These are phyloP conservation scores for Rhizoctonia solani DNA, from an alignment of 1,284 basidiomycete genomes.

Conservation along the genomic window DNA sequence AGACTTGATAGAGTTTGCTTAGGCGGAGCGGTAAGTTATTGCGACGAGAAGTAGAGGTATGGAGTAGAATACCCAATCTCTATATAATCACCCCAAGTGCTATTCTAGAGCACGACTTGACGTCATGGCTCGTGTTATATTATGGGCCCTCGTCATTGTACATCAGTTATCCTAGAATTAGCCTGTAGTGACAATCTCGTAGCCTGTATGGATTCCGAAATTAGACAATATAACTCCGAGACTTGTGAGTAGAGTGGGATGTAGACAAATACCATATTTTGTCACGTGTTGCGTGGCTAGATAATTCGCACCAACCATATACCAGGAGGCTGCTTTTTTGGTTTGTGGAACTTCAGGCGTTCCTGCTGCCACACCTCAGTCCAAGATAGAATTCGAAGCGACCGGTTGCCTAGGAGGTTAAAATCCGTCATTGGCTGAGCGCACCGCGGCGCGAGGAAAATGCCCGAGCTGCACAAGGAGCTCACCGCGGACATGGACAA, in stretches of 20 bases:
- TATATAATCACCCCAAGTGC: not conserved
- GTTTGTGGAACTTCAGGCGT: too few species aligned
- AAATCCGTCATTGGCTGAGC: not conserved
- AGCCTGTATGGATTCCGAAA: too few species aligned
- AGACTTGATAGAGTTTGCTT: too few species aligned
- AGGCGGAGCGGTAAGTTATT: not conserved
- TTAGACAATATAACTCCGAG: too few species aligned
- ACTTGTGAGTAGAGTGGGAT: too few species aligned
- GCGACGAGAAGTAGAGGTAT: not conserved
- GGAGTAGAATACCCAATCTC: not conserved
- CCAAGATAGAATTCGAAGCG: not conserved
- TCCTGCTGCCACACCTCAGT: too few species aligned
- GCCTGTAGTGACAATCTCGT: too few species aligned
- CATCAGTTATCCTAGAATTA: too few species aligned
- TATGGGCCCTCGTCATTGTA: not conserved
- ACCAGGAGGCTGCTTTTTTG: too few species aligned
- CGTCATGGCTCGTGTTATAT: not conserved
- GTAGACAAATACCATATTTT: too few species aligned
- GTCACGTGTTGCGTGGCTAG: too few species aligned
- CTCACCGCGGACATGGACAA: constrained; percentile 64
- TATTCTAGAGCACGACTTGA: not conserved
- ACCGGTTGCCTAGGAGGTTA: not conserved
- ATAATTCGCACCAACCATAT: too few species aligned
- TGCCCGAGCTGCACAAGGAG: constrained; percentile 37
- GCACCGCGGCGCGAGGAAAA: constrained; percentile 24